Base-by-base conservation (phyloP, 2,329 filamentous ascomycete species). In the Nigrospora sphaerica region DNA sequence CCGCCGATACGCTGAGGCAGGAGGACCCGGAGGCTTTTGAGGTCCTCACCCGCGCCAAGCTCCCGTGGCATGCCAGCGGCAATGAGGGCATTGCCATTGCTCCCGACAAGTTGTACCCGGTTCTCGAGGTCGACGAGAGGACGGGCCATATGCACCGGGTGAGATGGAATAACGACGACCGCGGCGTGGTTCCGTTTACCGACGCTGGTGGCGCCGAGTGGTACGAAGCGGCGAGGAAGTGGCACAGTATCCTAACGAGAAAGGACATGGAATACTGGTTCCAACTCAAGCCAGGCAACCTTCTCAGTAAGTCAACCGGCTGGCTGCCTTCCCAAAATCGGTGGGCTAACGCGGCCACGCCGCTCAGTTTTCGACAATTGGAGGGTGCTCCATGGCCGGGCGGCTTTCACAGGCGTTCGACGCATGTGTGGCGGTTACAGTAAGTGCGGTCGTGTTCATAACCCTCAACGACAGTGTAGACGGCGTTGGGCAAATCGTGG, bases 101-200 rank as follows among this genome's bases (percentile, higher is more conserved):
- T 42, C 88, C 92, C 0, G 78, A 83, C 48, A 71, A 68, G 37
- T 67, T 76, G 4, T 86, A 85, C 48, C 87, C 90, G 0, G 88
- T 95, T 1, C 69, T 97, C 10, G 81, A 83, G 47, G 67, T 81
- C 38, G 71, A 81, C 40, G 62, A 67, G 9, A 52, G 51, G 12
- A 56, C 49, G 12, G 56, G 58, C 0, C 47, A 59, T 28, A 39
- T 77, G 41, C 61, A 63, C 17, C 84, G 89, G 46, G 74, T 97
- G 7, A 78, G 92, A 45, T 98, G 93, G 93, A 98, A 98, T 64
- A 92, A 91, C 52, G 86, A 89, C 52, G 93, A 97, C 63, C 76
- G 93, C 36, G 88, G 86, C 1, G 76, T 83, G 3, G 74, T 88
- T 49, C 78, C 80, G 13, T 78, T 81, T 58, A 64, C 63, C 6